A percentile compares a stretch with the other conserved stretches of the same genome.
Conservation (phyloP, 139 green algal genomes). For the Yamagishiella unicocca region DNA sequence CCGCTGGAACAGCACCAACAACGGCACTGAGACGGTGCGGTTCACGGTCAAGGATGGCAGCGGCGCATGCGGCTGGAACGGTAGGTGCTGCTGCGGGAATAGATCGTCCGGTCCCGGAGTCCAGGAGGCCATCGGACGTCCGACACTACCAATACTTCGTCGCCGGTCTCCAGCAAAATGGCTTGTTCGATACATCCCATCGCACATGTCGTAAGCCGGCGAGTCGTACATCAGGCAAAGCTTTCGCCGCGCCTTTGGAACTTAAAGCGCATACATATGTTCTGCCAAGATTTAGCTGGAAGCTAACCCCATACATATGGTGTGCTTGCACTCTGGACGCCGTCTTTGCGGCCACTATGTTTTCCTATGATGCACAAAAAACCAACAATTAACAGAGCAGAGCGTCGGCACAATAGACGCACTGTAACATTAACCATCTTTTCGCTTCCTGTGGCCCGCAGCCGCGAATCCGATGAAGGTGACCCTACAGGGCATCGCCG, state of each 20-base stretch:
- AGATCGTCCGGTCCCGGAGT: neutral
- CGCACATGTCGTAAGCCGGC: no score
- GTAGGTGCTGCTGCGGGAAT: neutral
- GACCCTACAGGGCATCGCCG: neutral
- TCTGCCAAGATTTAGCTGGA: neutral
- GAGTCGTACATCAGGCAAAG: neutral
- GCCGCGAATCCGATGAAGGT: neutral
- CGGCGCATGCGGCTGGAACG: neutral
- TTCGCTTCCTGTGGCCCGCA: neutral
- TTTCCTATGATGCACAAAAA: no score
- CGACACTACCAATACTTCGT: neutral
- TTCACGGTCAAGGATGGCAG: constrained; percentile 12
- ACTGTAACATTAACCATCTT: neutral
- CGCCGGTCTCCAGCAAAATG: neutral
- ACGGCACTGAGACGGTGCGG: neutral
- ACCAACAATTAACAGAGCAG: no score
- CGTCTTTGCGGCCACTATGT: neutral
- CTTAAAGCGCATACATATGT: neutral
- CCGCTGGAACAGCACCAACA: neutral
- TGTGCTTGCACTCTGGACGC: neutral
- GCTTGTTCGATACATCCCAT: neutral
- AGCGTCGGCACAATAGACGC: no score
- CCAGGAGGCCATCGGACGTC: neutral
- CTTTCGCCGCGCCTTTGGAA: neutral
- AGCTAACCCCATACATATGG: neutral